A percentile compares a stretch with the other conserved stretches of the same genome.
Conservation (phyloP, 306 rosid species). For the Crataegus laevigata region DNA sequence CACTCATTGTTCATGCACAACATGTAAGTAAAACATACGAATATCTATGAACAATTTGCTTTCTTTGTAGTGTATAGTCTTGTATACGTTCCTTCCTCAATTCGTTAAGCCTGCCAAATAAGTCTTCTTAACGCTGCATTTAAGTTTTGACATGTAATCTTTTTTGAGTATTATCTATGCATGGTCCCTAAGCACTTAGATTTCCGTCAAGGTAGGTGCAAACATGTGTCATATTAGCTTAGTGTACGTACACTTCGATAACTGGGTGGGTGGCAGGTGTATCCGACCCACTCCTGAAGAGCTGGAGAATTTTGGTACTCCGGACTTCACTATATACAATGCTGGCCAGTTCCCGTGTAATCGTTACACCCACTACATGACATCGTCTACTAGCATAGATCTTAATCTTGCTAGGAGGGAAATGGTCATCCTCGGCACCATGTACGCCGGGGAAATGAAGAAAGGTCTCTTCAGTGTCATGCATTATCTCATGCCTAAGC, state of each 20-base stretch:
- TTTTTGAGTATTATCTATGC: conserved; percentile 2
- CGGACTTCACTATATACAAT: conserved; percentile 93
- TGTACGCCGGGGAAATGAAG: conserved; percentile 96
- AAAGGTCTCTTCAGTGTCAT: conserved; percentile 82
- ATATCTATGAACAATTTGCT: background rate
- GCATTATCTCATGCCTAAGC: conserved; percentile 92
- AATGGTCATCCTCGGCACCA: conserved; percentile 96
- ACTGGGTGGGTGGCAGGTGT: conserved; percentile 81
- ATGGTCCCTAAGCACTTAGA: conserved; percentile 2
- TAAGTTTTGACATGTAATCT: background rate
- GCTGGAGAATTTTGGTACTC: conserved; percentile 82
- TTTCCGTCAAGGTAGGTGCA: background rate
- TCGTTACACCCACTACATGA: conserved; percentile 89
- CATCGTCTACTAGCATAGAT: conserved; percentile 89
- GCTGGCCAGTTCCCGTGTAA: conserved; percentile 93
- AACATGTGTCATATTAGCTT: conserved; percentile 10
- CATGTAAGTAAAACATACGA: conserved; percentile 55
- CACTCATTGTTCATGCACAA: conserved; percentile 92
- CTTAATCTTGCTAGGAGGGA: conserved; percentile 73
- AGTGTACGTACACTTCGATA: conserved; percentile 61
- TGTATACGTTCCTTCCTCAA: background rate
- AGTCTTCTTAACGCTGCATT: conserved; percentile 24
- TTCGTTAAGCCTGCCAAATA: conserved; percentile 29
- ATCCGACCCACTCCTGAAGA: conserved; percentile 87
- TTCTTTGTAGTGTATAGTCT: conserved; percentile 6